Base-by-base conservation (phyloP, 176 grass and related monocot species). In the Tillandsia fasciculata region DNA sequence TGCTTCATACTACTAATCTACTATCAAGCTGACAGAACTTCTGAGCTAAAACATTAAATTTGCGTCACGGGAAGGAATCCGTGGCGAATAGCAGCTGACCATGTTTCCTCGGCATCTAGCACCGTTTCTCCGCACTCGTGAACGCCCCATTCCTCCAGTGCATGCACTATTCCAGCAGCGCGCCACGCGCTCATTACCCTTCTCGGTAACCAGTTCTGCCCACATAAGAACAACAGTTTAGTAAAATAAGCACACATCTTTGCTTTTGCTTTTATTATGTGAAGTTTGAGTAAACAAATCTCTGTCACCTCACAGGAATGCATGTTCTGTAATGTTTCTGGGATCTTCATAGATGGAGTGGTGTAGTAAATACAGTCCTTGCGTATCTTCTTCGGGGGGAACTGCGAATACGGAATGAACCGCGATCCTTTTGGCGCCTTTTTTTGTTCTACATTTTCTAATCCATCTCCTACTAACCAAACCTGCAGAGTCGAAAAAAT, bases 101-200 rank as follows among this genome's bases (percentile, higher is more conserved):
- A 92, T 56, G 83, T 74, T 82, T 74, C 90, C 18, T 90, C 86
- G 57, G 90, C 74, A 68, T 90, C 79, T 8, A 90, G 77, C 68
- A 90, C 72, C 2, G 10, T 69, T n/a, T 85, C 82, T 52, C 89
- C 93, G 13, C 89, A 92, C 77, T 97, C 93, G 1, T 97, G 74
- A 27, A 73, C 78, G 12, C 28, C 57, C 88, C 76, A 90, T 26
- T 77, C 81, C 59, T 97, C 89, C 63, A 97, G 76, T 2, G 89
- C 89, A 69, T 97, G 89, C 15, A 92, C 72, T 52, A 97, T 87
- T 67, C 89, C 89, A 10, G 86, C 82, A 67, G 90, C 68, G 11
- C 86, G 86, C 82, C 83, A 90, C 53, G 93, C 89, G 63, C 89
- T 97, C 89, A 97, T 97, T 4, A 97, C 86, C 79, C 79, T 89